Percentiles rank a stretch among this genome's conserved stretches.
These are phyloP conservation scores for Leccinum broughii DNA, from an alignment of 768 basidiomycete species.

Conservation along the genomic window DNA sequence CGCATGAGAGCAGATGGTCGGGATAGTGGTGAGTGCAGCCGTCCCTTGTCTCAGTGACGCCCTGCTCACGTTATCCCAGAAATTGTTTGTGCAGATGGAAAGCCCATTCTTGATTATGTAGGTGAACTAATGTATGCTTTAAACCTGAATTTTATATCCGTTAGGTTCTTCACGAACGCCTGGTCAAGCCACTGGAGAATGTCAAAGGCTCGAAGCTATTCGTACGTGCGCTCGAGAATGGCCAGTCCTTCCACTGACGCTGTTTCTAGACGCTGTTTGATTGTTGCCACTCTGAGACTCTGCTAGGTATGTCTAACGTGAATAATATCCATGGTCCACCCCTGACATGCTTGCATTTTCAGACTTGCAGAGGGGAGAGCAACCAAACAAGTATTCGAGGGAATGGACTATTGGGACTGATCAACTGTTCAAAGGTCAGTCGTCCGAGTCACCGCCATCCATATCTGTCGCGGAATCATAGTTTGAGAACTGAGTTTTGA, in stretches of 20 bases:
- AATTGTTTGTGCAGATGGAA: constrained; percentile 21
- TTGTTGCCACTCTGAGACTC: constrained; percentile 31
- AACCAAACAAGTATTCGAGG: constrained; percentile 18
- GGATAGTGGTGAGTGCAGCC: constrained; percentile 43
- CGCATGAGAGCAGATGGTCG: constrained; percentile 44
- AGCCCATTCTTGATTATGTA: constrained; percentile 26
- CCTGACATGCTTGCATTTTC: background rate
- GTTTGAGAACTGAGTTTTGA: background rate
- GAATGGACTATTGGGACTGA: constrained; percentile 15
- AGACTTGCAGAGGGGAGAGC: constrained; percentile 20
- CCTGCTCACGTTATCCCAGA: constrained; percentile 11
- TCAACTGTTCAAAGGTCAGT: constrained; percentile 18
- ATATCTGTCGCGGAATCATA: background rate
- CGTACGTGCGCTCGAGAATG: constrained; percentile 7
- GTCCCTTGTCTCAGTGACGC: background rate
- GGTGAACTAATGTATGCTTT: background rate
- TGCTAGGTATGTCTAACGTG: constrained; percentile 20
- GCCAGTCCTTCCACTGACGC: background rate
- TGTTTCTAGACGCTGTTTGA: constrained; percentile 29
- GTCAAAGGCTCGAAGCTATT: constrained; percentile 22
- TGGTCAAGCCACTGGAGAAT: constrained; percentile 21
- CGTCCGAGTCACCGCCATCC: background rate
- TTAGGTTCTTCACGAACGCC: constrained; percentile 22
- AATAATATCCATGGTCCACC: background rate
- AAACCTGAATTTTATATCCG: background rate